Conservation (phyloP, 1,284 basidiomycete species). For the Ceratobasidium papillatum region DNA sequence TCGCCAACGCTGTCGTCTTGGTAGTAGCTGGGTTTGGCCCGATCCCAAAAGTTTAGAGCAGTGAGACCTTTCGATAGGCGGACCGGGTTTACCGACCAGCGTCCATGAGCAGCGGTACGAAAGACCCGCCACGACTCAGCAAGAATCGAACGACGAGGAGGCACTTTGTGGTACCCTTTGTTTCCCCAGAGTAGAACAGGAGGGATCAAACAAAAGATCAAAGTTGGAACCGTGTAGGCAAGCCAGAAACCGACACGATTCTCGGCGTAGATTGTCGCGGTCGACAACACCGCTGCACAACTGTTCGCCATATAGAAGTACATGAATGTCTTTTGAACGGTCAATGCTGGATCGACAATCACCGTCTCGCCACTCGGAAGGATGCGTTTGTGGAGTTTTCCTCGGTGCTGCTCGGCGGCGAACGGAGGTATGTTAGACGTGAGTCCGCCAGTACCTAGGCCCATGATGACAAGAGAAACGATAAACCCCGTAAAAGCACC, state of each 20-base stretch:
- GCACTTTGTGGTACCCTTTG: constrained; percentile 54
- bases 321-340: constrained; percentile 48
- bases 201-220: constrained; percentile 53
- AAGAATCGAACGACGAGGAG: constrained; percentile 56
- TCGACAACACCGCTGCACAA: constrained; percentile 46
- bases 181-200: constrained; percentile 53
- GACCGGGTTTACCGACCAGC: constrained; percentile 51
- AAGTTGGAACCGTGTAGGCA: constrained; percentile 43
- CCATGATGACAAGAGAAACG: constrained; percentile 52
- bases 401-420: constrained; percentile 51
- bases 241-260: constrained; percentile 54
- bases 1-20: constrained; percentile 93
- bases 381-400: constrained; percentile 42
- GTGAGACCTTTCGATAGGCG: constrained; percentile 46
- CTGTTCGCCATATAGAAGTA: constrained; percentile 46
- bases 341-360: constrained; percentile 57
- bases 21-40: constrained; percentile 46
- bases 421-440: constrained; percentile 52
- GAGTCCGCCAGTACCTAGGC: constrained; percentile 55
- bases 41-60: constrained; percentile 54
- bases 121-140: constrained; percentile 46
- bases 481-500: constrained; percentile 54
- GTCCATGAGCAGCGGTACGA: constrained; percentile 47
- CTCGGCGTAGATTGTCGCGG: constrained; percentile 53
- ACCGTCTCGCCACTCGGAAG: constrained; percentile 51